Percentiles rank a stretch among this genome's conserved stretches.
Evolutionary conservation across 1,284 basidiomycete species (phyloP).

Genomic region (Ganoderma sinense): DNA sequence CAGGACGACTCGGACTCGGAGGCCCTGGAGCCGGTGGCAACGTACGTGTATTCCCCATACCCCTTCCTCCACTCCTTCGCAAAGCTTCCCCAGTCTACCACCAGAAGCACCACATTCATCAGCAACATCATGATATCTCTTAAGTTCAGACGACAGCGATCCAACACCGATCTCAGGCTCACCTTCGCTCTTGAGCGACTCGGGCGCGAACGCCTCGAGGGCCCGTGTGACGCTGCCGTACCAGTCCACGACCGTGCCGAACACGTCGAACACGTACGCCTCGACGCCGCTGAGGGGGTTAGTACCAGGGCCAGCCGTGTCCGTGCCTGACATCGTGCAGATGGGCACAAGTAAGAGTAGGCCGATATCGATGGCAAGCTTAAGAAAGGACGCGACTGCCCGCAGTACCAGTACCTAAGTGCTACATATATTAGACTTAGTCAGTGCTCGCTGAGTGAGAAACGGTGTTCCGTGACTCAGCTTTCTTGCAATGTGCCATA

Average conservation of each 20-base stretch:
- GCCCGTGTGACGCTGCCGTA: conserved; percentile 53
- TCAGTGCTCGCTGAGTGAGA: background rate
- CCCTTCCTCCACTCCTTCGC: conserved; percentile 63
- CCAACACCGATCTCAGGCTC: background rate
- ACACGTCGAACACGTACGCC: conserved; percentile 68
- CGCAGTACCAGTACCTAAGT: no score
- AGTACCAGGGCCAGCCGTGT: background rate
- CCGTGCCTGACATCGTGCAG: background rate
- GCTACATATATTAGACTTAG: no score
- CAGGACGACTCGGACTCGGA: no score
- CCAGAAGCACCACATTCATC: background rate
- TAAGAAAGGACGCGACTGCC: no score
- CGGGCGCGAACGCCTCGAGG: conserved; percentile 40
- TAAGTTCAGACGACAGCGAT: background rate
- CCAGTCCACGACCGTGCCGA: conserved; percentile 74
- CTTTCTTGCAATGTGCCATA: background rate
- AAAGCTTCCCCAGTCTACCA: conserved; percentile 55
- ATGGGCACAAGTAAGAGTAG: no score
- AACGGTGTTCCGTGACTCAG: background rate
- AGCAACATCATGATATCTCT: background rate
- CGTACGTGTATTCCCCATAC: conserved; percentile 57
- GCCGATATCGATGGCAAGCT: no score
- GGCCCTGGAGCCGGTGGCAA: no score
- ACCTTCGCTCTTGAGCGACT: conserved; percentile 35
- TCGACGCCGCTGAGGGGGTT: conserved; percentile 46